Percentiles rank a stretch among this genome's conserved stretches.
phyloP scores from a whole-genome alignment of 2,329 filamentous ascomycete genomes.

The Geoglossum cookeanum region DNA sequence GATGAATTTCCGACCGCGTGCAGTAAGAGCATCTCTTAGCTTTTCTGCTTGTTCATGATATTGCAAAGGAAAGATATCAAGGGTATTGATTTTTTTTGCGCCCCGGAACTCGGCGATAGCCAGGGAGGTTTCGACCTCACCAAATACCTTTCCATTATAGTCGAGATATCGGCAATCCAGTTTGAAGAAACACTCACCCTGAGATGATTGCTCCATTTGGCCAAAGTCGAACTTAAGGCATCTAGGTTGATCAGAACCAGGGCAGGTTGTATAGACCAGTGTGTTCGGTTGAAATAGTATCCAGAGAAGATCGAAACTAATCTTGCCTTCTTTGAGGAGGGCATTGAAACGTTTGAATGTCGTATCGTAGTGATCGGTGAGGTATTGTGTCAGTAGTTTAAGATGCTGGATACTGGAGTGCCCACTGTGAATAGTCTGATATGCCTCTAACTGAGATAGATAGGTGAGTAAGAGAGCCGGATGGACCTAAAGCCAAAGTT shows the following conservation, averaged over 20 bases:
- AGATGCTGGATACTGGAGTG: not conserved
- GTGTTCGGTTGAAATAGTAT: not conserved
- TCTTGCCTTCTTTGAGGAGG: not conserved
- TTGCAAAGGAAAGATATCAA: slow-evolving; percentile 4
- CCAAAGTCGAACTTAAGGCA: not conserved
- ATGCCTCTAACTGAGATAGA: not conserved
- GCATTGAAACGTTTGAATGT: not conserved
- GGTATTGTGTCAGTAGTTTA: not conserved
- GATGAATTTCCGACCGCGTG: slow-evolving; percentile 3
- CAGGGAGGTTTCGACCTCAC: slow-evolving; percentile 1
- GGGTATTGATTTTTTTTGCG: slow-evolving; percentile 3
- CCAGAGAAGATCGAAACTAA: not conserved
- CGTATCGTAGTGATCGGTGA: not conserved
- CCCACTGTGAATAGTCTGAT: not conserved
- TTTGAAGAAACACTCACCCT: not conserved
- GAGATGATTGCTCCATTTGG: not conserved
- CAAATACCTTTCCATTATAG: slow-evolving; percentile 5
- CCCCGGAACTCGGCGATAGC: slow-evolving; percentile 2
- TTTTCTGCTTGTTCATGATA: slow-evolving; percentile 5
- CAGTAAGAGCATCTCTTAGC: slow-evolving; percentile 2
- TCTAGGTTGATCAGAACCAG: not conserved
- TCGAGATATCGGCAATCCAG: slow-evolving; percentile 5
- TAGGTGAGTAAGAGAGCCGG: not conserved
- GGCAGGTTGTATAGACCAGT: not conserved
- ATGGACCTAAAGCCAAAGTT: not conserved